phyloP scores from a whole-genome alignment of 352 stramenopile genomes.

The Thalassiosira mediterranea region DNA sequence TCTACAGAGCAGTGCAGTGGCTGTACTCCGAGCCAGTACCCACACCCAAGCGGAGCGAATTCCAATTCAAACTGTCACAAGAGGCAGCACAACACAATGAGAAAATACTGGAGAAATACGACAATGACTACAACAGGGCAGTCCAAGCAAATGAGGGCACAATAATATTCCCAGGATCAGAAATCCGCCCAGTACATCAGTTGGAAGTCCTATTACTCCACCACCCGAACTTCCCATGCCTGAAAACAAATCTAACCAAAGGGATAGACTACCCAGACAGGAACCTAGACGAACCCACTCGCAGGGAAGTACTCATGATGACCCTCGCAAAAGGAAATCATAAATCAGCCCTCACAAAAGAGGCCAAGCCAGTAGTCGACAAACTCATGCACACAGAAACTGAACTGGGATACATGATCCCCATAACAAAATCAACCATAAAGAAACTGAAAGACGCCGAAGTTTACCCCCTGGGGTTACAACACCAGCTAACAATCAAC shows the following conservation, averaged over 20 bases:
- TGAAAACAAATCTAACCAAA: background rate
- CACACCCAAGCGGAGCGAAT: background rate
- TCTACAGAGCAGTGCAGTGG: background rate
- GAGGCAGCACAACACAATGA: slow-evolving; percentile 7
- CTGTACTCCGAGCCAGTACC: background rate
- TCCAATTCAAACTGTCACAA: slow-evolving; percentile 10
- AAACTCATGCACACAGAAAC: slow-evolving; percentile 20
- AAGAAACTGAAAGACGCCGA: slow-evolving; percentile 8
- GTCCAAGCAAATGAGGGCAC: background rate
- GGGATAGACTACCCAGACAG: slow-evolving; percentile 14
- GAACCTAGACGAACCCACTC: background rate
- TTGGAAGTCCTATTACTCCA: slow-evolving; percentile 4
- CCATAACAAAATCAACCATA: slow-evolving; percentile 6
- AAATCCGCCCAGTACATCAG: slow-evolving; percentile 7
- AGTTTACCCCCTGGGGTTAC: slow-evolving; percentile 2
- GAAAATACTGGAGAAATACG: background rate
- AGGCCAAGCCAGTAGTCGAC: slow-evolving; percentile 11
- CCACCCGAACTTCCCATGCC: background rate
- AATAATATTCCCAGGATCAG: slow-evolving; percentile 1
- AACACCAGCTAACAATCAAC: slow-evolving; percentile 5
- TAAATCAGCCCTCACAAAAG: slow-evolving; percentile 13
- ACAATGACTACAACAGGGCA: slow-evolving; percentile 1
- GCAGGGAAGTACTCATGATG: background rate
- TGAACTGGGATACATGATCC: slow-evolving; percentile 9
- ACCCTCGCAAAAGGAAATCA: slow-evolving; percentile 23